Base-by-base conservation (phyloP, 805 yeast genomes). In the Pichia gijzeniarum region DNA sequence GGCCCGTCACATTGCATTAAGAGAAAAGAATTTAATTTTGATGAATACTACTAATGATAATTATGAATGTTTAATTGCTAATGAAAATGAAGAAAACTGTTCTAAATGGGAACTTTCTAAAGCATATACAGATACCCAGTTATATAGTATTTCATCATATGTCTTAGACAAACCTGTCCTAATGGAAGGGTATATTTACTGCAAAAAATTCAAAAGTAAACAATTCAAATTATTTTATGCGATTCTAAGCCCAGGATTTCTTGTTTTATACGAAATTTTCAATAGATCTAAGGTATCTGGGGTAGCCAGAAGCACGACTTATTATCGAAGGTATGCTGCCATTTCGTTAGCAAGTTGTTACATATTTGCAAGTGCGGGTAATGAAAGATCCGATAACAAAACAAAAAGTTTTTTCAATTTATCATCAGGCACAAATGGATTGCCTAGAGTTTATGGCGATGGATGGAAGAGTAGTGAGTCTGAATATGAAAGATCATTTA, bases 401-500 rank as follows among this genome's bases (percentile, higher is more conserved):
- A 19, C 73, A 71, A 21, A 40, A 45, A 6, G 38, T 45, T n/a
- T 63, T 70, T 38, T 46, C 65, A 67, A 3, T 59, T 63, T 18
- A 63, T 72, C 46, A 82, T 38, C 85, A 0, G 85, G 82, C 0
- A 71, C 69, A 4, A 71, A 73, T 40, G 64, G 80, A 0, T 58
- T 84, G 27, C 95, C 97, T 0, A 67, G 95, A 31, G 68, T 83
- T 0, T 89, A 85, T 57, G 64, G 73, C 1, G 95, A 89, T 62
- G 96, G 96, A 0, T 84, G 95, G 88, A 75, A 72, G 51, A 82
- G 95, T 2, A 69, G 78, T 8, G 98, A 91, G 55, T 85, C 81
- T 40, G 93, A 86, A 52, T 54, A 71, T n/a, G 65, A 77, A 22
- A 69, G 95, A 41, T 79, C 93, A 51, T 89, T 91, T 56, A 85